Evolutionary conservation across 2,329 filamentous ascomycete species (phyloP).

Genomic region (Stachybotrys chartarum): DNA sequence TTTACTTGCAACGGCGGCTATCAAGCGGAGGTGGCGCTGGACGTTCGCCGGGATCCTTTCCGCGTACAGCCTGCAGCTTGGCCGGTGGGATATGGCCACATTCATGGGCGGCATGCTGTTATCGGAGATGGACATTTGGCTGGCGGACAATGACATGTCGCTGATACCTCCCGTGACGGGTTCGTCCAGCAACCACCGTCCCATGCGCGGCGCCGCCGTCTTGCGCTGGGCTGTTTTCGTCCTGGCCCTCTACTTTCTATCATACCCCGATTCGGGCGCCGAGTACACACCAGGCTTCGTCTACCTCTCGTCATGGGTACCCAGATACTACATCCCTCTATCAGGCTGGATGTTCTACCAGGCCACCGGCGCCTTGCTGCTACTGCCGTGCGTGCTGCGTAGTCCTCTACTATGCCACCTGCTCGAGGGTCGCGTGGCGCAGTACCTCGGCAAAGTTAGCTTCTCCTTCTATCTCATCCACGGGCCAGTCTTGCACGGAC

Average conservation of each 20-base stretch:
- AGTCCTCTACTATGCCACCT: constrained; percentile 18
- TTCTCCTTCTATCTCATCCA: constrained; percentile 35
- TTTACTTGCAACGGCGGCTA: constrained; percentile 27
- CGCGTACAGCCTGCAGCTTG: constrained; percentile 24
- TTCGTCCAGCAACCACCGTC: constrained; percentile 3
- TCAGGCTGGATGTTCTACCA: constrained; percentile 33
- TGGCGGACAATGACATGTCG: constrained; percentile 9
- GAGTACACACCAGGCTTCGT: constrained; percentile 30
- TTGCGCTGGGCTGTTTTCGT: constrained; percentile 20
- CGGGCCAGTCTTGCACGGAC: constrained; percentile 50
- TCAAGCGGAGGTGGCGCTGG: constrained; percentile 26
- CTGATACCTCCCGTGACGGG: constrained; percentile 10
- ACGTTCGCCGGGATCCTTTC: constrained; percentile 20
- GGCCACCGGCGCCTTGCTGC: constrained; percentile 26
- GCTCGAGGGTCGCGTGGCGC: constrained; percentile 22
- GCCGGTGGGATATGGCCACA: constrained; percentile 32
- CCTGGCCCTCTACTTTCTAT: constrained; percentile 28
- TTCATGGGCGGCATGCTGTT: constrained; percentile 29
- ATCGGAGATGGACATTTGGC: constrained; percentile 27
- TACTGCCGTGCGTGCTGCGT: constrained; percentile 26
- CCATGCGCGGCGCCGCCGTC: constrained; percentile 5
- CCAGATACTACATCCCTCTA: constrained; percentile 27
- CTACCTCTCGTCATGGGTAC: constrained; percentile 22
- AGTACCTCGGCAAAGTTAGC: constrained; percentile 31
- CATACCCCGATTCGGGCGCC: constrained; percentile 29